A percentile compares a stretch with the other conserved stretches of the same genome.
Evolutionary conservation across 2,329 filamentous ascomycete species (phyloP).

Genomic region (Ceratocystis lukuohia): DNA sequence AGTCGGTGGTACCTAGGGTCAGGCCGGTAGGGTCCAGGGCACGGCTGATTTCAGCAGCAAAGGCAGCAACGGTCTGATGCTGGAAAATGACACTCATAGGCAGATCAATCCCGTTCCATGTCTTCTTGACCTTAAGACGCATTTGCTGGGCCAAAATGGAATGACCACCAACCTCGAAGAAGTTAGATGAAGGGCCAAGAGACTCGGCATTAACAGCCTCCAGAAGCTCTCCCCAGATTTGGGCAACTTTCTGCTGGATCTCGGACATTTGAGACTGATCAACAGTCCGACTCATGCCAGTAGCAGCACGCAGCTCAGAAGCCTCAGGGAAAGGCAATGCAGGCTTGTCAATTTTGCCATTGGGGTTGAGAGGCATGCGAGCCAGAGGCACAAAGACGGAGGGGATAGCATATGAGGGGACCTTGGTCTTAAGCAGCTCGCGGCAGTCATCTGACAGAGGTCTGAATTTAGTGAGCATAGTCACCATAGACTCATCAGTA

Average conservation of each 20-base stretch:
- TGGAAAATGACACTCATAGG: slow-evolving; percentile 26
- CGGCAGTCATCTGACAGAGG: slow-evolving; percentile 29
- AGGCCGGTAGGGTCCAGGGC: slow-evolving; percentile 21
- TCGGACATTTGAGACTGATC: slow-evolving; percentile 38
- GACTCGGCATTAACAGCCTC: slow-evolving; percentile 20
- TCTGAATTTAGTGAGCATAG: slow-evolving; percentile 30
- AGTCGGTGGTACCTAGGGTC: slow-evolving; percentile 24
- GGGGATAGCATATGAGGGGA: slow-evolving; percentile 28
- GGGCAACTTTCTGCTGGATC: slow-evolving; percentile 23
- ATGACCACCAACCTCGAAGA: slow-evolving; percentile 32
- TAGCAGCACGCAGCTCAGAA: slow-evolving; percentile 17
- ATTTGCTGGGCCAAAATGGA: slow-evolving; percentile 46
- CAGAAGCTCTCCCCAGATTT: slow-evolving; percentile 21
- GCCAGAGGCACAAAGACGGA: slow-evolving; percentile 27
- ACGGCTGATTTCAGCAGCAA: slow-evolving; percentile 26
- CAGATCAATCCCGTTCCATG: slow-evolving; percentile 24
- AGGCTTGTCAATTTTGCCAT: slow-evolving; percentile 69
- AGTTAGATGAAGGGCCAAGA: slow-evolving; percentile 25
- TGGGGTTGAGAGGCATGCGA: slow-evolving; percentile 38
- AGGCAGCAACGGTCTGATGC: slow-evolving; percentile 24
- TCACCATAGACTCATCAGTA: slow-evolving; percentile 20
- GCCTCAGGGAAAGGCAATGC: slow-evolving; percentile 56
- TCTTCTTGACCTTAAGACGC: slow-evolving; percentile 24
- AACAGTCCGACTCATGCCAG: slow-evolving; percentile 12
- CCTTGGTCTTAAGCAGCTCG: slow-evolving; percentile 27